These are phyloP conservation scores for Verticillium longisporum DNA, from an alignment of 2,329 filamentous ascomycete species.

Conservation along the genomic window DNA sequence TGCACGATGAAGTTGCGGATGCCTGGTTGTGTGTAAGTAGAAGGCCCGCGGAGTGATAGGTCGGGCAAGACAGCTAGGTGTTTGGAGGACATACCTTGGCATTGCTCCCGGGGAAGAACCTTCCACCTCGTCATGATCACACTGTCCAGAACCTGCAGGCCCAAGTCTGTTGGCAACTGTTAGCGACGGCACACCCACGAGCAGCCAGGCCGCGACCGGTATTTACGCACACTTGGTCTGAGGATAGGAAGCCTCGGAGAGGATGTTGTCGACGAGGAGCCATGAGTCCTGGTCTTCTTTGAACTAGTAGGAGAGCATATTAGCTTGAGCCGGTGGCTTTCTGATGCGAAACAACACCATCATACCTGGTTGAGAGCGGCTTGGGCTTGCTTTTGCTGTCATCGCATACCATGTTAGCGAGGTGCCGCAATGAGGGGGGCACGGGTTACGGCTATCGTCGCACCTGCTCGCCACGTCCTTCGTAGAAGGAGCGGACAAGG, in stretches of 20 bases:
- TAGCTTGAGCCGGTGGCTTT: constrained; percentile 14
- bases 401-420: constrained; percentile 24
- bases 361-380: constrained; percentile 85
- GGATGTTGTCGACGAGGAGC: constrained; percentile 94
- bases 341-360: constrained; percentile 10
- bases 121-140: constrained; percentile 99
- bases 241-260: constrained; percentile 85
- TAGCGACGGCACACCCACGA: background rate
- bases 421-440: background rate
- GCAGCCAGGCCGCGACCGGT: background rate
- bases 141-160: constrained; percentile 93
- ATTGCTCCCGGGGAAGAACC: constrained; percentile 91
- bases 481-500: constrained; percentile 94
- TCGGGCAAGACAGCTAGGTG: constrained; percentile 19
- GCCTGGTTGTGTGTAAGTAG: constrained; percentile 41
- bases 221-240: constrained; percentile 83
- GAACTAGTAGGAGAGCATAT: constrained; percentile 55
- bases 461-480: constrained; percentile 91
- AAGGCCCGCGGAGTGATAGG: background rate
- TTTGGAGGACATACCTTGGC: constrained; percentile 55
- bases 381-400: constrained; percentile 92
- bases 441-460: constrained; percentile 20
- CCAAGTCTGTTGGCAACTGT: constrained; percentile 62
- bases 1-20: constrained; percentile 99
- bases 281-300: constrained; percentile 98